Base-by-base conservation (phyloP, 306 rosid genomes). In the Cicer bijugum region DNA sequence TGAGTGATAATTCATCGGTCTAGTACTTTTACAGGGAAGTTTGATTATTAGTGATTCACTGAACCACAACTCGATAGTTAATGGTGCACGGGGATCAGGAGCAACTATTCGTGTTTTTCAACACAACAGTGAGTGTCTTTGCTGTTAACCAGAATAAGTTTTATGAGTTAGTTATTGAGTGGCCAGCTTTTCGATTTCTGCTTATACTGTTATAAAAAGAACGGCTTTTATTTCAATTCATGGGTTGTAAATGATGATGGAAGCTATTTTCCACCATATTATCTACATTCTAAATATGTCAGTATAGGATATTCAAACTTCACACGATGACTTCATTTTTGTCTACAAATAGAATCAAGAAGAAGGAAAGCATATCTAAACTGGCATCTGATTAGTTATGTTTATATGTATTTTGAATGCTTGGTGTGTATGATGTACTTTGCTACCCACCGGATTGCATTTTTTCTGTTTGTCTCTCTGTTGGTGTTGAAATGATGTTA, bases 51-150 rank as follows among this genome's bases (percentile, higher is more conserved):
- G 98, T 72, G 98, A 90, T 82, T 92, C 98, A 3, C 82, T 92
- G 72, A 92, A 92, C 82, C 98, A 90, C 80, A 90, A 89, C 85
- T 90, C 98, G 43, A 90, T 92, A 66, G 89, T 92, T 47, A 92
- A 92, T 74, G 98, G 98, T 62, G 97, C 97, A 9, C 87, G 98
- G 48, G 98, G 98, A 73, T 92, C 97, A 15, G 92, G 97, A 63
- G 96, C 98, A 69, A 89, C 90, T n/a, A 44, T 92, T 84, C 92
- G 96, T 11, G 98, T 92, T 67, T 90, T 92, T 79, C 98, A 88
- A 80, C 90, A 92, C 79, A 92, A 92, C 37, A 76, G 88, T 82
- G 74, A 85, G 85, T 66, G 35, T 9, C 33, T 48, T 65, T 73
- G 75, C 71, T 40, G 57, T 47, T 17, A 15, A 37, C 47, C 16